phyloP scores from a whole-genome alignment of 208 protist genomes.

The Trypanosoma brucei region DNA sequence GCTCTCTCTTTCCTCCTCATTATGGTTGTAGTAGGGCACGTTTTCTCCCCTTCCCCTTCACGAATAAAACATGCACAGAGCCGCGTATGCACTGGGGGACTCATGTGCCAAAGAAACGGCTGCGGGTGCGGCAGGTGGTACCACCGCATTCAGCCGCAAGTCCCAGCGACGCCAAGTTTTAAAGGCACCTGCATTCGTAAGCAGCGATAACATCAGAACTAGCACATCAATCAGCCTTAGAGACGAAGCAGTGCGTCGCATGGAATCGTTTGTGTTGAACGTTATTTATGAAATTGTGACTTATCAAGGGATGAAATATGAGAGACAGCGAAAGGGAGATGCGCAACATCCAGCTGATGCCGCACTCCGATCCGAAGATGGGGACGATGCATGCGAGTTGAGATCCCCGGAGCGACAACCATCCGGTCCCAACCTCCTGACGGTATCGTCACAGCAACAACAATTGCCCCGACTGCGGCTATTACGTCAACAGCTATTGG shows the following conservation, averaged over 20 bases:
- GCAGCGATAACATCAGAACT: neutral
- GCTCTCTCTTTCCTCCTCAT: too few species aligned
- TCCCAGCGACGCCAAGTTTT: neutral
- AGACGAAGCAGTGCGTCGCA: constrained; percentile 51
- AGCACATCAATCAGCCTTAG: constrained; percentile 24
- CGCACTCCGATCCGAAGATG: neutral
- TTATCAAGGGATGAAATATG: neutral
- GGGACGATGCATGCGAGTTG: neutral
- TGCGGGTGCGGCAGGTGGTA: too few species aligned
- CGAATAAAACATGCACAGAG: too few species aligned
- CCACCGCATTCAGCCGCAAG: too few species aligned
- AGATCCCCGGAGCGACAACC: neutral
- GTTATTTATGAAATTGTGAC: constrained; percentile 25
- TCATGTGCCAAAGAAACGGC: too few species aligned
- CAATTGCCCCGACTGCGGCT: constrained; percentile 6
- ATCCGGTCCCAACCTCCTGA: neutral
- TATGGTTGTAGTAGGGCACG: too few species aligned
- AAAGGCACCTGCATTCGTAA: neutral
- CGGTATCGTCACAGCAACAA: neutral
- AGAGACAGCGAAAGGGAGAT: neutral
- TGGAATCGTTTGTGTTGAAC: constrained; percentile 47
- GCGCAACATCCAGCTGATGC: neutral
- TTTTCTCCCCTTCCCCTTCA: too few species aligned
- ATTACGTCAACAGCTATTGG: constrained; percentile 30
- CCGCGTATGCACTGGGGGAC: too few species aligned